Base-by-base conservation (phyloP, 2,329 filamentous ascomycete genomes). In the Cladophialophora bantiana region DNA sequence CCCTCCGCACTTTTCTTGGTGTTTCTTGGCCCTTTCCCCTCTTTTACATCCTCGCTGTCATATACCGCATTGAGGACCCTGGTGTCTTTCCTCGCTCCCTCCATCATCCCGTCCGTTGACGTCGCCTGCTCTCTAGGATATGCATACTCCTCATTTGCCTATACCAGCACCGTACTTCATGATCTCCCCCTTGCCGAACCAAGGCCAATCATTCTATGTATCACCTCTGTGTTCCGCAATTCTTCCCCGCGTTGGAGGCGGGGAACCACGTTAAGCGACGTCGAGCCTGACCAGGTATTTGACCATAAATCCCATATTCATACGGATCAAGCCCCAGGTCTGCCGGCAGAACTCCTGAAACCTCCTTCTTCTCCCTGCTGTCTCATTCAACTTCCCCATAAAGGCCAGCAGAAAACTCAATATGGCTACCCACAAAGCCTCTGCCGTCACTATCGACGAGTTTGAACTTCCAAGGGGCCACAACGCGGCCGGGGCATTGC, bases 381-480 rank as follows among this genome's bases (percentile, higher is more conserved):
- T 35, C 52, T 13, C 20, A 20, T 38, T 18, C 12, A 9, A 35
- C 12, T 36, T 32, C 36, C 15, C 31, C n/a, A 58, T 5, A 12
- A 53, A 60, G 56, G 57, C 50, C 48, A 55, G 32, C 10, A 52
- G 10, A 32, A n/a, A 50, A 50, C 40, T 36, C 42, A 66, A 55
- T 26, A 68, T 69, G 64, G 45, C 71, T n/a, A 56, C 68, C 36
- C 34, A 69, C 57, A 63, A 71, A 66, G 48, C 59, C 65, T 59
- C 71, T 38, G 53, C 61, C 55, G 55, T 72, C 60, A 54, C 67
- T 31, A 64, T 70, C 31, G 60, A 72, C 58, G 62, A 71, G 57
- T 68, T 70, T 57, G 36, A 61, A 45, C 38, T 67, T 26, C 64
- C 64, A 26, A 64, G 32, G 36, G 70, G 65, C 55, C n/a, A 50